These are phyloP conservation scores for Yamadazyma diddensiae DNA, from an alignment of 1,139 yeast species.

Conservation along the genomic window DNA sequence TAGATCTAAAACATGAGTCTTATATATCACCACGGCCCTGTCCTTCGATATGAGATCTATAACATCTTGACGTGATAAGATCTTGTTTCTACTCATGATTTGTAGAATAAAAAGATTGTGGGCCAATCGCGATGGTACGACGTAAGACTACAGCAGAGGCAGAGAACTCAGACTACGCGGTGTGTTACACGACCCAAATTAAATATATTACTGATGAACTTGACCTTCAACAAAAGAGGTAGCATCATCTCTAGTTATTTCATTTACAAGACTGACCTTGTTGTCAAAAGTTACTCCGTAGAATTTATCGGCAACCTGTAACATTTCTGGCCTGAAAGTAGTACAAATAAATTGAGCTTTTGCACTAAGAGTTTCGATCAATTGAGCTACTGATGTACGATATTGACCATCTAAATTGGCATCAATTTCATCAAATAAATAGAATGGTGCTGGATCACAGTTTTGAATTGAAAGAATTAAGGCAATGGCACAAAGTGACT, in stretches of 20 bases:
- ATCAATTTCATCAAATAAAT: slow-evolving; percentile 92
- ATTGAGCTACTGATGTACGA: slow-evolving; percentile 79
- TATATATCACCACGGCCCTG: slow-evolving; percentile 65
- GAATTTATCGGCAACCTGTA: slow-evolving; percentile 80
- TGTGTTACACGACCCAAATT: too few species aligned
- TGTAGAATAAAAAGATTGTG: neutral
- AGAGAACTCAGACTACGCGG: too few species aligned
- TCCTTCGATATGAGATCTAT: slow-evolving; percentile 60
- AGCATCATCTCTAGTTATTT: slow-evolving; percentile 72
- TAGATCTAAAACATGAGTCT: slow-evolving; percentile 58
- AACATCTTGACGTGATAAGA: slow-evolving; percentile 21
- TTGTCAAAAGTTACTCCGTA: slow-evolving; percentile 85
- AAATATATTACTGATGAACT: too few species aligned
- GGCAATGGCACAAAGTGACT: slow-evolving; percentile 91
- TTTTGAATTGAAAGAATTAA: slow-evolving; percentile 89
- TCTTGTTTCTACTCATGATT: slow-evolving; percentile 5
- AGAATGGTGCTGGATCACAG: slow-evolving; percentile 97
- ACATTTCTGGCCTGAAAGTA: slow-evolving; percentile 91
- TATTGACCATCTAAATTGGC: slow-evolving; percentile 94
- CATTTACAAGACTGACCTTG: slow-evolving; percentile 76
- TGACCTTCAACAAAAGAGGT: slow-evolving; percentile 62
- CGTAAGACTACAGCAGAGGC: too few species aligned
- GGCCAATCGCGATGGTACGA: slow-evolving; percentile 1
- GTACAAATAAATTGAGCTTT: slow-evolving; percentile 92
- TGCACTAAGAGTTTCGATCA: slow-evolving; percentile 62